A percentile compares a stretch with the other conserved stretches of the same genome.
These are phyloP conservation scores for Boechera stricta DNA, from an alignment of 345 rosid genomes.

Conservation along the genomic window DNA sequence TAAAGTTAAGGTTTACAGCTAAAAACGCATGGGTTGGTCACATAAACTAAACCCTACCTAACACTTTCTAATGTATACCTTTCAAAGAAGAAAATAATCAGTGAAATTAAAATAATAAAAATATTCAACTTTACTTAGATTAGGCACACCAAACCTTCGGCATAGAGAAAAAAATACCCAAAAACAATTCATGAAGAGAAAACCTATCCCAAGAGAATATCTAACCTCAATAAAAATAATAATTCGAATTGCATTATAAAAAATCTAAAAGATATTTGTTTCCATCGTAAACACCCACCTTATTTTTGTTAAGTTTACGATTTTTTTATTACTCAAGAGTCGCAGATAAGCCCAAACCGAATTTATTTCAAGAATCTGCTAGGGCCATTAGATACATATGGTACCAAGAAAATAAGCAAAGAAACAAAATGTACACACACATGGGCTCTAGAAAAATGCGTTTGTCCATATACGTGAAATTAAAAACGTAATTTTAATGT, in stretches of 20 bases:
- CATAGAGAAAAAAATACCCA: background rate
- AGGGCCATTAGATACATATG: conserved; percentile 37
- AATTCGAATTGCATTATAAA: background rate
- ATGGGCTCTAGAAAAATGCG: conserved; percentile 25
- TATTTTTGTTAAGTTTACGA: conserved; percentile 26
- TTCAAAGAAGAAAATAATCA: conserved; percentile 9
- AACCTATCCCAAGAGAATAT: conserved; percentile 1
- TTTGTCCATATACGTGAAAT: conserved; percentile 24
- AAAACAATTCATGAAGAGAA: background rate
- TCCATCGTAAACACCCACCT: conserved; percentile 6
- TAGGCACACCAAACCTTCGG: conserved; percentile 30
- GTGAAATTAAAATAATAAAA: background rate
- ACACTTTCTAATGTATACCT: conserved; percentile 28
- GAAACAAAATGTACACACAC: conserved; percentile 43
- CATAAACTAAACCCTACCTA: conserved; percentile 40
- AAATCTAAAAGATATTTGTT: conserved; percentile 26
- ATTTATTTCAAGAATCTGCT: conserved; percentile 41
- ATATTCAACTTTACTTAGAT: background rate
- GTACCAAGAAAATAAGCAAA: conserved; percentile 34
- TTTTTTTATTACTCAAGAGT: background rate
- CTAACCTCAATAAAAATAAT: background rate
- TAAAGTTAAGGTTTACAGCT: conserved; percentile 35
- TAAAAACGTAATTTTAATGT: background rate
- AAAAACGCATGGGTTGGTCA: conserved; percentile 29
- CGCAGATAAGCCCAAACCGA: conserved; percentile 36